Percentiles rank a stretch among this genome's conserved stretches.
These are phyloP conservation scores for Ustilago sp. DNA, from an alignment of 1,284 basidiomycete species.

Conservation along the genomic window DNA sequence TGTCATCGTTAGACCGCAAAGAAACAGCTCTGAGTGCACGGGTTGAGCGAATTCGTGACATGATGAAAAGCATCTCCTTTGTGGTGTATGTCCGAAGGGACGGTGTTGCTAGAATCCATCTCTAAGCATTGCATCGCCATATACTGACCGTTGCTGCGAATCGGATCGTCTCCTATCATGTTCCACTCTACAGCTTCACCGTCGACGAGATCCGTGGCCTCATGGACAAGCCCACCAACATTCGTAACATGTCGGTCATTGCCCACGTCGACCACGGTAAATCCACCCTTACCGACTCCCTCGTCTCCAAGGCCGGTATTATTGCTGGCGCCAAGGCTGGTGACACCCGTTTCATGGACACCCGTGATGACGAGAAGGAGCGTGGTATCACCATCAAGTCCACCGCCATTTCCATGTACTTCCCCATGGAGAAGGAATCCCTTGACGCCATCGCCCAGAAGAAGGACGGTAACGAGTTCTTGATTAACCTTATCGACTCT, in stretches of 20 bases:
- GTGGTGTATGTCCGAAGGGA: neutral
- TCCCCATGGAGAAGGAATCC: slow-evolving; percentile 88
- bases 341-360: slow-evolving; percentile 98
- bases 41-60: neutral
- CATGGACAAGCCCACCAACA: slow-evolving; percentile 91
- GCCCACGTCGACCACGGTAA: slow-evolving; percentile 94
- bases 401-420: slow-evolving; percentile 99
- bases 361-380: slow-evolving; percentile 97
- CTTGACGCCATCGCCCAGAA: slow-evolving; percentile 85
- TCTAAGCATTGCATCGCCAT: neutral
- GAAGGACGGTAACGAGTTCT: slow-evolving; percentile 92
- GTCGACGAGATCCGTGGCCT: slow-evolving; percentile 82
- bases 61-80: neutral
- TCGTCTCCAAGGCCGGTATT: slow-evolving; percentile 99
- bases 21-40: neutral
- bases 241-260: slow-evolving; percentile 86
- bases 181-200: slow-evolving; percentile 70
- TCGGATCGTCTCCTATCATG: neutral
- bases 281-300: slow-evolving; percentile 98
- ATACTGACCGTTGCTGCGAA: slow-evolving; percentile 19
- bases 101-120: neutral
- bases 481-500: slow-evolving; percentile 99
- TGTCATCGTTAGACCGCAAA: slow-evolving; percentile 8
- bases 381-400: slow-evolving; percentile 99
- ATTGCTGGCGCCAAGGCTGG: slow-evolving; percentile 93